A percentile compares a stretch with the other conserved stretches of the same genome.
These are phyloP conservation scores for Rhizophora apiculata DNA, from an alignment of 345 rosid species.

Conservation along the genomic window DNA sequence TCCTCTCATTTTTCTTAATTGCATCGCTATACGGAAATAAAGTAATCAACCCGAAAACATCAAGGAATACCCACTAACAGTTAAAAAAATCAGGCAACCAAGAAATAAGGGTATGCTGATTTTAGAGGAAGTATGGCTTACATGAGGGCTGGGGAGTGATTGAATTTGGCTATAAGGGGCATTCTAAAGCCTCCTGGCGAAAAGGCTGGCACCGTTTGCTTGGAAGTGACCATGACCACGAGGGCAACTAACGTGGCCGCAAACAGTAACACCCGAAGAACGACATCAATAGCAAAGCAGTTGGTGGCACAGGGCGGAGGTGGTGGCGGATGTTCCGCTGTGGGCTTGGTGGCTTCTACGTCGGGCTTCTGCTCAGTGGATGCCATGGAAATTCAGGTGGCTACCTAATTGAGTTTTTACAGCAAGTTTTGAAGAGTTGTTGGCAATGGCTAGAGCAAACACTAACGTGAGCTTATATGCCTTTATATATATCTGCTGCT, in stretches of 20 bases:
- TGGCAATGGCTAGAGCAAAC: too few species aligned
- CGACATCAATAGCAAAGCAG: constrained; percentile 36
- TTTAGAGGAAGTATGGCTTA: constrained; percentile 19
- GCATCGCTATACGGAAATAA: too few species aligned
- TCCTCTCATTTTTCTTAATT: too few species aligned
- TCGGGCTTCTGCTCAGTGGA: constrained; percentile 18
- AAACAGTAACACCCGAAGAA: constrained; percentile 52
- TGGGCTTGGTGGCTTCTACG: constrained; percentile 12
- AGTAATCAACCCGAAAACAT: too few species aligned
- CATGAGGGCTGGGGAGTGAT: constrained; percentile 72
- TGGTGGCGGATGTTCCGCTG: constrained; percentile 12
- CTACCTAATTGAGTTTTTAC: not conserved
- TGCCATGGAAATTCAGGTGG: constrained; percentile 11
- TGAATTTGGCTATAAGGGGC: constrained; percentile 50
- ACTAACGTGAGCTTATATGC: too few species aligned
- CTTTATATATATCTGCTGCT: too few species aligned
- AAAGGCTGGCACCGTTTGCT: constrained; percentile 43
- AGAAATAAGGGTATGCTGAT: too few species aligned
- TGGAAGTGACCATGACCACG: constrained; percentile 56
- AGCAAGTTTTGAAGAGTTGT: not conserved
- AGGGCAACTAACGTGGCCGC: constrained; percentile 47
- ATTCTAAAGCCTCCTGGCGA: constrained; percentile 20
- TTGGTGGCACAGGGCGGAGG: not conserved
- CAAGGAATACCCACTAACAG: too few species aligned
- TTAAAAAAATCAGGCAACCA: too few species aligned